A percentile compares a stretch with the other conserved stretches of the same genome.
phyloP scores from a whole-genome alignment of 306 rosid species.

The Rosa persica region DNA sequence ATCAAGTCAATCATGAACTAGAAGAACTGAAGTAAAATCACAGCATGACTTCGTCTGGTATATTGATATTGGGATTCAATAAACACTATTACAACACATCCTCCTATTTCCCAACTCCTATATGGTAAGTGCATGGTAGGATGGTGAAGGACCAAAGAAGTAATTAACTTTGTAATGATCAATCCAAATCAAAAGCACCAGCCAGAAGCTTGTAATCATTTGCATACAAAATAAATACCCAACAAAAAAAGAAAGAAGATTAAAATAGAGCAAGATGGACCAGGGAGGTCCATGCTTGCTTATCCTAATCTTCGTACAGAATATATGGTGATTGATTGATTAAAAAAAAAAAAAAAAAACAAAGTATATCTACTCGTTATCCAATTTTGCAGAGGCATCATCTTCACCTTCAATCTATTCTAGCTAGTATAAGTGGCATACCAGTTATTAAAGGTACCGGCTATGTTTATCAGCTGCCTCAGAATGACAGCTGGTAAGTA shows the following conservation, averaged over 20 bases:
- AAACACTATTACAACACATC: neutral
- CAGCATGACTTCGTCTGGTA: neutral
- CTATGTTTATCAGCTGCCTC: too few species aligned
- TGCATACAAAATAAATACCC: slow-evolving; percentile 34
- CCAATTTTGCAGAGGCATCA: slow-evolving; percentile 22
- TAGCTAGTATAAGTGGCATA: too few species aligned
- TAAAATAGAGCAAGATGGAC: slow-evolving; percentile 27
- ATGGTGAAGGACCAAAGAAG: neutral
- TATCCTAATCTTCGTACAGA: slow-evolving; percentile 41
- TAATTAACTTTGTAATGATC: slow-evolving; percentile 6
- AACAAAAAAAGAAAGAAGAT: slow-evolving; percentile 19
- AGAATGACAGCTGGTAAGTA: too few species aligned
- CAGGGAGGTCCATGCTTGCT: slow-evolving; percentile 27
- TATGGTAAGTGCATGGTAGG: neutral
- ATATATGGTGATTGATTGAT: slow-evolving; percentile 19
- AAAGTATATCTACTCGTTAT: neutral
- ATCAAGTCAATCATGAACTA: too few species aligned
- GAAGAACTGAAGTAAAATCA: neutral
- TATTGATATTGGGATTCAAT: neutral
- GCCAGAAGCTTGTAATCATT: slow-evolving; percentile 35
- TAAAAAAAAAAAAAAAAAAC: slow-evolving; percentile 43
- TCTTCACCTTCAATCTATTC: neutral
- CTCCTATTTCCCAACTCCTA: neutral
- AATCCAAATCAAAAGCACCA: slow-evolving; percentile 39
- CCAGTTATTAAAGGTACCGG: too few species aligned